Conservation (phyloP, 805 yeast species). For the Diddensiella santjacobensis region DNA sequence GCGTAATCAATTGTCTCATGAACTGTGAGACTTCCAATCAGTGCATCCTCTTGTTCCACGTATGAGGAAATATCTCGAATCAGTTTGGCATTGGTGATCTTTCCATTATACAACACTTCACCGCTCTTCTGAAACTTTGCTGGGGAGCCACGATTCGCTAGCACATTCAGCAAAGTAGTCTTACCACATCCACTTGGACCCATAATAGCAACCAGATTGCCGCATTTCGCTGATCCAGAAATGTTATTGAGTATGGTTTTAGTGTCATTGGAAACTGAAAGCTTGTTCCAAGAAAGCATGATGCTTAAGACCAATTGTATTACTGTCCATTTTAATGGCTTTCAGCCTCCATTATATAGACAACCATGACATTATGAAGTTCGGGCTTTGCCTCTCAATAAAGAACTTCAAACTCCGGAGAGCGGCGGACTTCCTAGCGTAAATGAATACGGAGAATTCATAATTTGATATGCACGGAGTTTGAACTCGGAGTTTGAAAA, state of each 20-base stretch:
- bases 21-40: slow-evolving; percentile 60
- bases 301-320: no score
- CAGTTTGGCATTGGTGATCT: slow-evolving; percentile 32
- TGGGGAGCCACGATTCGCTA: slow-evolving; percentile 38
- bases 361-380: no score
- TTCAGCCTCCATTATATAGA: no score
- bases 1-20: slow-evolving; percentile 67
- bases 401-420: no score
- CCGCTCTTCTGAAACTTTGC: not conserved
- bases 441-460: no score
- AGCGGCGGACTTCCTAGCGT: no score
- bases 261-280: not conserved
- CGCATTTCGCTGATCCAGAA: slow-evolving; percentile 69
- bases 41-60: slow-evolving; percentile 74
- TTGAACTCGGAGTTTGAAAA: no score
- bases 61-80: slow-evolving; percentile 41
- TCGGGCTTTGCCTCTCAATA: no score
- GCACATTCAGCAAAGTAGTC: slow-evolving; percentile 64
- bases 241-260: slow-evolving; percentile 20
- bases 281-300: not conserved
- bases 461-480: no score
- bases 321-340: no score
- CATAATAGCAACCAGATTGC: slow-evolving; percentile 72
- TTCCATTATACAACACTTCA: not conserved
- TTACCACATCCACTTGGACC: slow-evolving; percentile 84